Base-by-base conservation (phyloP, 1,139 yeast genomes). In the Sugiyamaella castrensis region DNA sequence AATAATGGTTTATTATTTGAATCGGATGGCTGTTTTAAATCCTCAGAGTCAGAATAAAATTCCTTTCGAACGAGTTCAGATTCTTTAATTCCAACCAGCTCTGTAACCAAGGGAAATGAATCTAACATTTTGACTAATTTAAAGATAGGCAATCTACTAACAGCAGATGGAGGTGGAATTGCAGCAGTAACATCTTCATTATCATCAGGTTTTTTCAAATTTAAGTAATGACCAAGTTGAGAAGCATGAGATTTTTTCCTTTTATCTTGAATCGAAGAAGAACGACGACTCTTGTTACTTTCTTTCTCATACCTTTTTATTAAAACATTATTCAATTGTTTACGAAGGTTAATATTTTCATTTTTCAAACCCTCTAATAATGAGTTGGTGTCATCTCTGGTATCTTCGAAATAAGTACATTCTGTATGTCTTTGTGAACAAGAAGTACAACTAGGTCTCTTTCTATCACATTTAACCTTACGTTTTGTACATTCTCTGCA, bases 211-310 rank as follows among this genome's bases (percentile, higher is more conserved):
- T 13, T 12, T 28, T 31, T 13, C 3, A 37, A 35, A 7, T 24
- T 37, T 15, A 37, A 16, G 32, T 16, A 37, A 32, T 37, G 34
- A 8, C 41, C 41, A 28, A 37, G 32, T 13, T 28, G 32, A n/a
- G 28, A 15, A 19, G 41, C 41, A 19, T 19, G 24, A 19, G 24
- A 19, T 19, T 19, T 19, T 19, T 19, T 19, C 24, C 24, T 19
- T 19, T 3, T 5, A 19, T 19, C 31, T 16, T 4, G 4, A 12
- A 16, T 13, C 5, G 24, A 10, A 13, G 34, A 13, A 32, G 15
- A 13, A 5, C 15, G 12, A 13, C 34, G 12, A 5, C 6, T n/a
- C 6, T n/a, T n/a, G 6, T 31, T 13, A 31, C 5, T 31, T 31
- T 31, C 34, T 31, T 31, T 31, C 4, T 31, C 34, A 31, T 31